phyloP scores from a whole-genome alignment of 345 rosid species.

The Boechera retrofracta region DNA sequence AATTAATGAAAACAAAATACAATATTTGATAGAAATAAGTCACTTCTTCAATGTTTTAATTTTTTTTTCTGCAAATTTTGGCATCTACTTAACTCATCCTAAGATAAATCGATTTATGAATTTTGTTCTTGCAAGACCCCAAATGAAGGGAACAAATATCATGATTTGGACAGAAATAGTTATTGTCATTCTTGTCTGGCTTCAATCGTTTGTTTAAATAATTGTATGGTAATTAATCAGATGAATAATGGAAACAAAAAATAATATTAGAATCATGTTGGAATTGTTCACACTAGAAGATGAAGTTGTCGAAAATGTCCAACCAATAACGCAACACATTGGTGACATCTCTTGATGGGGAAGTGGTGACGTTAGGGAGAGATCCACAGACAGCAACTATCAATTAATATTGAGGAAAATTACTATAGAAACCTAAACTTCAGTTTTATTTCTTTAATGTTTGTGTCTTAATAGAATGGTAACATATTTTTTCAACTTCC shows the following conservation, averaged over 20 bases:
- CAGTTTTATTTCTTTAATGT: too few species aligned
- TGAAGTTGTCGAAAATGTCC: conserved; percentile 16
- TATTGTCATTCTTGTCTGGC: conserved; percentile 33
- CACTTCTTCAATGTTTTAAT: too few species aligned
- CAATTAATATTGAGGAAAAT: too few species aligned
- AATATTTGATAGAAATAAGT: too few species aligned
- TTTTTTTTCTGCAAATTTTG: too few species aligned
- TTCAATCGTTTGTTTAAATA: background rate
- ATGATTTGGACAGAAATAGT: conserved; percentile 28
- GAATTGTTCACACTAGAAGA: conserved; percentile 24
- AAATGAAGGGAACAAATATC: conserved; percentile 16
- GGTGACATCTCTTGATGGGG: conserved; percentile 38
- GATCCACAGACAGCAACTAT: conserved; percentile 10
- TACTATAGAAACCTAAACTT: too few species aligned
- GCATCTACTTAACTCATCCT: too few species aligned
- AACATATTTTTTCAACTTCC: too few species aligned
- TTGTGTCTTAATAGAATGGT: too few species aligned
- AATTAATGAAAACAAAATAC: too few species aligned
- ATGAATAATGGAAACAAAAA: background rate
- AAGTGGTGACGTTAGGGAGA: conserved; percentile 31
- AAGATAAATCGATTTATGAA: background rate
- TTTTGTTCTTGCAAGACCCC: background rate
- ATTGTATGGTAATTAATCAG: conserved; percentile 1
- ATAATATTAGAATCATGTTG: background rate
- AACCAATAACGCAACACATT: conserved; percentile 34